Percentiles rank a stretch among this genome's conserved stretches.
phyloP scores from a whole-genome alignment of 2,329 filamentous ascomycete genomes.

The Fusarium begoniae region DNA sequence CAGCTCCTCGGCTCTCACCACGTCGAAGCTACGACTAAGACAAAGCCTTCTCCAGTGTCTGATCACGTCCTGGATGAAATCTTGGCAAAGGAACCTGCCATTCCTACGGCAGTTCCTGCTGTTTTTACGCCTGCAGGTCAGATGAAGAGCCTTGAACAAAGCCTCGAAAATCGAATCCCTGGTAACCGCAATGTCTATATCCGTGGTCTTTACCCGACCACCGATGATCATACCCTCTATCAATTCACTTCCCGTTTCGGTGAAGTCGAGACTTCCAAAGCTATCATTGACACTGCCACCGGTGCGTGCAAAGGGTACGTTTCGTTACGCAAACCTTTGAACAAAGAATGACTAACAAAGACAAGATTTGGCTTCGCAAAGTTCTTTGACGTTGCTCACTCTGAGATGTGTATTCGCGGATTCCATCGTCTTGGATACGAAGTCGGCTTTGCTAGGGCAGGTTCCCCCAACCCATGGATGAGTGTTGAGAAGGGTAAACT shows the following conservation, averaged over 20 bases:
- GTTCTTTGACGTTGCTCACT: constrained; percentile 86
- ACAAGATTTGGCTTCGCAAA: constrained; percentile 95
- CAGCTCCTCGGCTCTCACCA: constrained; percentile 58
- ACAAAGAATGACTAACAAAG: constrained; percentile 9
- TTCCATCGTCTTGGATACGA: constrained; percentile 96
- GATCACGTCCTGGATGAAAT: constrained; percentile 70
- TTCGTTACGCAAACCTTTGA: constrained; percentile 14
- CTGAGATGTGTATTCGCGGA: constrained; percentile 94
- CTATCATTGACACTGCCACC: constrained; percentile 94
- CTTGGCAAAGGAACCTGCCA: constrained; percentile 78
- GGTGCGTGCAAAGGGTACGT: constrained; percentile 94
- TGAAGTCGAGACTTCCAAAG: constrained; percentile 95
- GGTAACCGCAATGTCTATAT: constrained; percentile 99
- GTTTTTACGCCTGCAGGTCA: constrained; percentile 86
- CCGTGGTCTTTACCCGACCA: constrained; percentile 92
- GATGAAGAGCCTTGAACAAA: constrained; percentile 91
- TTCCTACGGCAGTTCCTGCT: constrained; percentile 90
- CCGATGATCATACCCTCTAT: constrained; percentile 88
- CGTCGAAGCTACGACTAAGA: constrained; percentile 54
- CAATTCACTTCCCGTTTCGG: constrained; percentile 89
- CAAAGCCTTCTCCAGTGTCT: constrained; percentile 48
- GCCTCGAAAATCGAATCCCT: constrained; percentile 87
- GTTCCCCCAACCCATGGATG: constrained; percentile 35
- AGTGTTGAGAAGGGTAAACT: neutral
- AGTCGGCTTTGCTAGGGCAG: constrained; percentile 92